Conservation (phyloP, 768 basidiomycete genomes). For the Termitomyces sp. region DNA sequence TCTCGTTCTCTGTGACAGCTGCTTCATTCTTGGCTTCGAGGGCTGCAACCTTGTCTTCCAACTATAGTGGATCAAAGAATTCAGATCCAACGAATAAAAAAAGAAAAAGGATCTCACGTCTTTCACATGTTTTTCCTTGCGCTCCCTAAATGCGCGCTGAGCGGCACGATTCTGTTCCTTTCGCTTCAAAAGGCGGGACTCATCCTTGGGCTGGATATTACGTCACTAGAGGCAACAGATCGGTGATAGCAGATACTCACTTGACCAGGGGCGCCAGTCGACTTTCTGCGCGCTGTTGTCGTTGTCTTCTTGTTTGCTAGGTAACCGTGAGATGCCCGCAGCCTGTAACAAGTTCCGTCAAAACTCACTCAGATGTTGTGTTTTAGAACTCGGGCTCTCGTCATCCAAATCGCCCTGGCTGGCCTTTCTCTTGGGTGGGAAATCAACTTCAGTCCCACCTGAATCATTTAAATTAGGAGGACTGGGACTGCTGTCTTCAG, state of each 20-base stretch:
- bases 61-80: conserved; percentile 37
- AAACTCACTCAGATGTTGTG: conserved; percentile 56
- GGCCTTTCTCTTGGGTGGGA: conserved; percentile 74
- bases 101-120: conserved; percentile 58
- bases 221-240: conserved; percentile 7
- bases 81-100: conserved; percentile 1
- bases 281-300: conserved; percentile 30
- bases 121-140: conserved; percentile 96
- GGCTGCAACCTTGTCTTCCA: conserved; percentile 88
- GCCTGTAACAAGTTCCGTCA: neutral
- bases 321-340: neutral
- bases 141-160: conserved; percentile 94
- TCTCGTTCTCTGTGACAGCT: conserved; percentile 78
- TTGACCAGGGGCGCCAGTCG: conserved; percentile 23
- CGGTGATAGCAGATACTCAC: conserved; percentile 19
- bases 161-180: conserved; percentile 98
- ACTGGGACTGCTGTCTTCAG: conserved; percentile 79
- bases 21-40: conserved; percentile 81
- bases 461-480: conserved; percentile 50
- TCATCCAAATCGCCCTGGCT: conserved; percentile 58
- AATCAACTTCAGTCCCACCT: conserved; percentile 35
- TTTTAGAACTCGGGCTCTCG: conserved; percentile 66
- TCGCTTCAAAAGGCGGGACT: conserved; percentile 74
- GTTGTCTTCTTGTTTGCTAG: conserved; percentile 21
- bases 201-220: conserved; percentile 53